Evolutionary conservation across 2,329 filamentous ascomycete species (phyloP).

Genomic region (Dryadomyces quercus-mongolicae): DNA sequence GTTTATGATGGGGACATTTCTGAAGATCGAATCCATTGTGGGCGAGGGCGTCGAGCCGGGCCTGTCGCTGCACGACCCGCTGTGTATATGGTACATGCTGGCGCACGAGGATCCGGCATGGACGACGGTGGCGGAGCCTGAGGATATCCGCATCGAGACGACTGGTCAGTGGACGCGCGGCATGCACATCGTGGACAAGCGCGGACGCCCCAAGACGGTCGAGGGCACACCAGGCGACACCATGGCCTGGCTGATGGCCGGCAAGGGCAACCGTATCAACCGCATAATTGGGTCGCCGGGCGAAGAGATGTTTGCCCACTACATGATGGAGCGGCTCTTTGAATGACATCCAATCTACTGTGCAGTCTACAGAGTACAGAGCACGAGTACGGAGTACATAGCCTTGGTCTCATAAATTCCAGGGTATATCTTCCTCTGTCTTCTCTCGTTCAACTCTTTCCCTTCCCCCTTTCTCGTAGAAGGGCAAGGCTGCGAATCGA

Average conservation of each 20-base stretch:
- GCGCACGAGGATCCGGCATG: constrained; percentile 46
- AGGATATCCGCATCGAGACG: constrained; percentile 86
- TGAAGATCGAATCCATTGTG: constrained; percentile 52
- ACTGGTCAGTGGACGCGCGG: constrained; percentile 89
- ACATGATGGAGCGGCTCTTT: constrained; percentile 56
- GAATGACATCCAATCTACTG: constrained; percentile 11
- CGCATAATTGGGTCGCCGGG: constrained; percentile 62
- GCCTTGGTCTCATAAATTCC: background rate
- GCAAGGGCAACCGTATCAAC: constrained; percentile 68
- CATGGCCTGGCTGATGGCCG: constrained; percentile 61
- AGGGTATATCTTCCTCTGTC: too few species aligned
- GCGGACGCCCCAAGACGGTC: constrained; percentile 43
- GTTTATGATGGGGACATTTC: constrained; percentile 60
- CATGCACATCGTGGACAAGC: constrained; percentile 74
- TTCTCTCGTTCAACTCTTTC: background rate
- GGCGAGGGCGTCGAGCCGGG: constrained; percentile 45
- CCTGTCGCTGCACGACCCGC: constrained; percentile 62
- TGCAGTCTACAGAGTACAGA: background rate
- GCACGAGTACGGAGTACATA: background rate
- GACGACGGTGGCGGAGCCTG: constrained; percentile 43
- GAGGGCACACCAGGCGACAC: constrained; percentile 53
- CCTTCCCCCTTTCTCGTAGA: background rate
- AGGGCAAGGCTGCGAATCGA: background rate
- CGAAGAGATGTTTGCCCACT: constrained; percentile 50
- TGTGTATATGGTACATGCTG: constrained; percentile 69